A percentile compares a stretch with the other conserved stretches of the same genome.
Evolutionary conservation across 305 asterid species (phyloP).

Genomic region (Fraxinus greggii): DNA sequence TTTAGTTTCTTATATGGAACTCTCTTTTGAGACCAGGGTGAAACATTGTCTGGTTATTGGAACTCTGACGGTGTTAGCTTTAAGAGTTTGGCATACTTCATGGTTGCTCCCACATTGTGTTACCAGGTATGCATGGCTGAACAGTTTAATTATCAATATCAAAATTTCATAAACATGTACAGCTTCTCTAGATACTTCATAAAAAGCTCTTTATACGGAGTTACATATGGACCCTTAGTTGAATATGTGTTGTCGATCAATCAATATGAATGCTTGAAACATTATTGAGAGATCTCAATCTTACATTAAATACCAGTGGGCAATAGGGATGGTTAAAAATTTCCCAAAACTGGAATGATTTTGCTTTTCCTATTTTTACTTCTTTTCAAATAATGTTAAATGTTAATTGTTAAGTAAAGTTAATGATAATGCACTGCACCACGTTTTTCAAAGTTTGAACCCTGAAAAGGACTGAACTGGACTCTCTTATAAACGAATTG

Average conservation of each 20-base stretch:
- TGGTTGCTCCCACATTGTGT: conserved; percentile 96
- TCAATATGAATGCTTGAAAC: conserved; percentile 5
- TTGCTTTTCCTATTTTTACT: background rate
- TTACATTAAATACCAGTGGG: background rate
- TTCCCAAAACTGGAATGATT: conserved; percentile 3
- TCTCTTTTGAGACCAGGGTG: conserved; percentile 46
- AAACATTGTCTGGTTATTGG: conserved; percentile 48
- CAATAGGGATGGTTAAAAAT: background rate
- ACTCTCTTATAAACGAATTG: background rate
- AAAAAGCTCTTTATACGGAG: background rate
- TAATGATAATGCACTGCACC: background rate
- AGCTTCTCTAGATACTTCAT: conserved; percentile 14
- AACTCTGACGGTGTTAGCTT: conserved; percentile 59
- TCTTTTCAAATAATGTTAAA: background rate
- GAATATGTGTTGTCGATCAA: conserved; percentile 1
- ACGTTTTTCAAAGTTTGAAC: background rate
- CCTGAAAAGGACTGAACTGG: background rate
- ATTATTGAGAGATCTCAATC: background rate
- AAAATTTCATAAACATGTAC: conserved; percentile 7
- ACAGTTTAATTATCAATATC: conserved; percentile 2
- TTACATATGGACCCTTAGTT: conserved; percentile 6
- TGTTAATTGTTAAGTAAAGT: background rate
- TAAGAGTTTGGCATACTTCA: conserved; percentile 77
- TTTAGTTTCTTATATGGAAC: conserved; percentile 1
- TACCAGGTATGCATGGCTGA: conserved; percentile 66